These are phyloP conservation scores for Petunia axillaris DNA, from an alignment of 257 asterid species.

Conservation along the genomic window DNA sequence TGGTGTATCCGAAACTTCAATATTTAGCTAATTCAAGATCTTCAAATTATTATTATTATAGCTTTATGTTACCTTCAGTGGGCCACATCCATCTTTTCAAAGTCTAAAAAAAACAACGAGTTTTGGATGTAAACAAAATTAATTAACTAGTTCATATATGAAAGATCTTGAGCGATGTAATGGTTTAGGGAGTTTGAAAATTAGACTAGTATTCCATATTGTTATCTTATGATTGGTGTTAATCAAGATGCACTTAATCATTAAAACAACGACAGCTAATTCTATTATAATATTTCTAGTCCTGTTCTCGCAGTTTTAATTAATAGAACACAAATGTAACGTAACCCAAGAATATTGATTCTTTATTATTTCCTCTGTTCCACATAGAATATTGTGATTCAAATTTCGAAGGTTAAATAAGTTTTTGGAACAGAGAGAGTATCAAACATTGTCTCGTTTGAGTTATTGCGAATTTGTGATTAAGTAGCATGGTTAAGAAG, in stretches of 20 bases:
- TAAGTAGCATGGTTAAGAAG: not conserved
- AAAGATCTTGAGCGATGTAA: not conserved
- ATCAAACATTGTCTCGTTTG: too few relatives aligned
- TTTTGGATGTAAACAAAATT: not conserved
- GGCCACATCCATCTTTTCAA: not conserved
- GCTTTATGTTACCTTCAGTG: not conserved
- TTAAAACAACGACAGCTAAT: not conserved
- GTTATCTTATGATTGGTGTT: not conserved
- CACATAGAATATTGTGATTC: too few relatives aligned
- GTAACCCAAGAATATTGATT: not conserved
- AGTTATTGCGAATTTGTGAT: not conserved
- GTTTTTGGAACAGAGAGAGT: too few relatives aligned
- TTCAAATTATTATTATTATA: not conserved
- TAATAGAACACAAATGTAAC: not conserved
- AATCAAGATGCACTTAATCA: constrained; percentile 20
- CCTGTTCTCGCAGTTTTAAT: not conserved
- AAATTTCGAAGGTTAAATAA: too few relatives aligned
- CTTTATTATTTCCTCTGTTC: not conserved
- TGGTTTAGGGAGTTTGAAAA: not conserved
- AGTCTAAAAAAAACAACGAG: not conserved
- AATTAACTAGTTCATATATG: not conserved
- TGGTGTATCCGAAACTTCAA: not conserved
- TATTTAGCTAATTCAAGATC: not conserved
- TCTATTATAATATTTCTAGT: not conserved
- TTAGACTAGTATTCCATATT: not conserved